Percentiles rank a stretch among this genome's conserved stretches.
phyloP scores from a whole-genome alignment of 2,329 filamentous ascomycete genomes.

The Fusarium chuoi region DNA sequence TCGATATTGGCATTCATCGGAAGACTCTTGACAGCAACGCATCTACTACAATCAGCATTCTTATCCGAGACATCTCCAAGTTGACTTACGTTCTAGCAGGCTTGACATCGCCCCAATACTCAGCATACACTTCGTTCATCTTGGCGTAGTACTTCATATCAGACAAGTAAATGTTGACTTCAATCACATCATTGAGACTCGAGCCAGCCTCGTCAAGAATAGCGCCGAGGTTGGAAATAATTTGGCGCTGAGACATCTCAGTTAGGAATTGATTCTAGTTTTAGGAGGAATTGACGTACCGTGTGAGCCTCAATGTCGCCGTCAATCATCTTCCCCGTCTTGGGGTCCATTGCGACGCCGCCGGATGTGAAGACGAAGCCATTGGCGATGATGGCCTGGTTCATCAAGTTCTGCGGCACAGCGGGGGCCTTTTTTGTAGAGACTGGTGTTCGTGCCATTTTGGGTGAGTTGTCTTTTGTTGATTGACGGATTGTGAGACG shows the following conservation, averaged over 20 bases:
- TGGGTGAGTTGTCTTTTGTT: not conserved
- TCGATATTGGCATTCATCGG: constrained; percentile 46
- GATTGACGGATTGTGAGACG: not conserved
- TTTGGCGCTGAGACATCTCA: constrained; percentile 56
- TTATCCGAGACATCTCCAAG: accelerated
- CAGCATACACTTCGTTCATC: constrained; percentile 78
- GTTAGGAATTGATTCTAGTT: not conserved
- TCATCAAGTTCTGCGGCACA: constrained; percentile 31
- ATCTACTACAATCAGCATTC: constrained; percentile 32
- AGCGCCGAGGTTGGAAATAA: constrained; percentile 74
- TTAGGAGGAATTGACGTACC: constrained; percentile 33
- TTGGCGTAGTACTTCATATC: constrained; percentile 78
- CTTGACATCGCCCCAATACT: constrained; percentile 68
- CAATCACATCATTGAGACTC: constrained; percentile 71
- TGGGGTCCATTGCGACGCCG: constrained; percentile 70
- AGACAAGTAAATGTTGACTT: constrained; percentile 77
- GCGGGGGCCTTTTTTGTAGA: constrained; percentile 42
- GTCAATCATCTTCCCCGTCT: constrained; percentile 67
- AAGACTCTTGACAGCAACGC: constrained; percentile 47
- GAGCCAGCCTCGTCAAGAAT: constrained; percentile 76
- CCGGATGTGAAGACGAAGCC: constrained; percentile 76
- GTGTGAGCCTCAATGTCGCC: constrained; percentile 75
- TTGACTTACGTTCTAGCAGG: constrained; percentile 51
- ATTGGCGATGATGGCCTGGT: constrained; percentile 59
- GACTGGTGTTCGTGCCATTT: constrained; percentile 38